Evolutionary conservation across 805 yeast species (phyloP), one percentile per base, ranked within the genome.

Genomic region (Pichia cabralensis): DNA sequence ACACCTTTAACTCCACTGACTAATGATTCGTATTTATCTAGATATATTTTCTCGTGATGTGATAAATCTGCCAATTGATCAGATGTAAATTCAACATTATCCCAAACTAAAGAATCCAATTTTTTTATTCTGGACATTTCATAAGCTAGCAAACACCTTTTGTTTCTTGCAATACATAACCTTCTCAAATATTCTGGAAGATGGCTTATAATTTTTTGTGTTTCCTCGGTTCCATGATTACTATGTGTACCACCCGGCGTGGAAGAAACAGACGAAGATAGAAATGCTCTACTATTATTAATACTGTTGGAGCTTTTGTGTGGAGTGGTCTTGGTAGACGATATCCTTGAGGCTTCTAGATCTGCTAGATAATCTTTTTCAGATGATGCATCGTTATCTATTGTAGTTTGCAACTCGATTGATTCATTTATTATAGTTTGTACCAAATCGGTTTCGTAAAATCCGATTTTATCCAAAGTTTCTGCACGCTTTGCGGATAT

Each of bases 111-210:
- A 36, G 72, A 74, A 38, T 69, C 82, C 28, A 92, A 56, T 38
- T 75, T 70, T 29, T 70, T 71, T 3, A 89, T 74, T 34, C 98
- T 62, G 22, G 74, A 66, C 40, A 68, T 66, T 51, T 88, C 83
- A 50, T 92, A 86, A 0, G 95, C 96, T 33, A 92, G 53, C 24
- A 92, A 52, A 54, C 96, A 85, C 33, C 98, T 62, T 54, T 92
- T 94, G 61, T 94, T 88, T 33, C 97, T 61, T 41, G 92, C 69
- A 76, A 86, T 76, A 28, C 85, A 75, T 19, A 88, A 57, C 42
- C 76, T 79, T 6, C 81, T 74, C 6, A 82, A 81, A 51, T 80
- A 76, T 13, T 71, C 58, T 44, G 76, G 84, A 40, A 82, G 73
- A 48, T 76, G 73, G 34, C 71, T 67, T 12, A 41, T 29, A 17